phyloP scores from a whole-genome alignment of 2,329 filamentous ascomycete species.

The Penicillium sp. region DNA sequence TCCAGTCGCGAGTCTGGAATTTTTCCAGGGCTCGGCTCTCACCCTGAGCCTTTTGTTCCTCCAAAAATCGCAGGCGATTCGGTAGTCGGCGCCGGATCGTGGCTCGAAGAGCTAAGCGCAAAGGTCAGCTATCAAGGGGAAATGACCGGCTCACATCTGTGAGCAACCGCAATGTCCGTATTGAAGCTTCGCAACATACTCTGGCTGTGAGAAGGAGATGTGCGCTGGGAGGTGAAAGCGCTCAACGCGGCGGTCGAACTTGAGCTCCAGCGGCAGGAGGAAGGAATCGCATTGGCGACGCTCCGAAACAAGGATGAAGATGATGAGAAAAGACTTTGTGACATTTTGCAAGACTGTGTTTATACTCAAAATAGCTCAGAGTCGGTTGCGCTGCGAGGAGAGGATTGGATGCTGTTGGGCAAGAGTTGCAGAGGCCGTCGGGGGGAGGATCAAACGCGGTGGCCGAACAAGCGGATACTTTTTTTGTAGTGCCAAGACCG shows the following conservation, averaged over 20 bases:
- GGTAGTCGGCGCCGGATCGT: constrained; percentile 23
- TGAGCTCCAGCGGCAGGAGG: constrained; percentile 32
- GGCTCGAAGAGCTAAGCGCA: constrained; percentile 15
- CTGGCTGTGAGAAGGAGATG: constrained; percentile 10
- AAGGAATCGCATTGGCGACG: constrained; percentile 17
- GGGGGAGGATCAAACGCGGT: constrained; percentile 12
- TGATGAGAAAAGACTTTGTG: constrained; percentile 25
- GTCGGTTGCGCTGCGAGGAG: too few species aligned
- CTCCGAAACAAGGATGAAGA: constrained; percentile 24
- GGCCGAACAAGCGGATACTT: constrained; percentile 18
- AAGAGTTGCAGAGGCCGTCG: not conserved
- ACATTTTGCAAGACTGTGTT: constrained; percentile 19
- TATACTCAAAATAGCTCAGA: too few species aligned
- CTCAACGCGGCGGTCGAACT: constrained; percentile 29
- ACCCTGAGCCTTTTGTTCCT: constrained; percentile 32
- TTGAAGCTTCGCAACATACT: constrained; percentile 11
- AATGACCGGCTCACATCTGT: too few species aligned
- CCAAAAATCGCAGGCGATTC: constrained; percentile 29
- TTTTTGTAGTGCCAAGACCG: constrained; percentile 29
- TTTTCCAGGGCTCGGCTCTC: constrained; percentile 37
- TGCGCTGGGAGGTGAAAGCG: constrained; percentile 22
- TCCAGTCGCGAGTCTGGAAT: constrained; percentile 60
- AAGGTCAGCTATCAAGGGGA: not conserved
- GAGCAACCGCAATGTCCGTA: too few species aligned
- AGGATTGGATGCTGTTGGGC: not conserved